phyloP scores from a whole-genome alignment of 495 filamentous ascomycete genomes.

The Xylaria palmicola region DNA sequence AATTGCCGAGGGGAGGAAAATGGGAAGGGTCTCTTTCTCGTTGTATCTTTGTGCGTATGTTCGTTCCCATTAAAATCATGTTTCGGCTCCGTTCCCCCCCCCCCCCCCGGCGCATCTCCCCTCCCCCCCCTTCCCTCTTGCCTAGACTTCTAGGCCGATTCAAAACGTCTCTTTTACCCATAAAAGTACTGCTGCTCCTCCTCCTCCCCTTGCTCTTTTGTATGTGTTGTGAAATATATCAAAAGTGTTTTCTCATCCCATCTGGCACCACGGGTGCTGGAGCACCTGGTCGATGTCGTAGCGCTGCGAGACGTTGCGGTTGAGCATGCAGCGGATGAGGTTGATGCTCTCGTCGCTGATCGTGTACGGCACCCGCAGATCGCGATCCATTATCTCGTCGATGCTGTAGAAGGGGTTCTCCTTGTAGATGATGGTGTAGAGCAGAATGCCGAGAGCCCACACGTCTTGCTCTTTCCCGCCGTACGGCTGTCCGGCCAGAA shows the following conservation, averaged over 20 bases:
- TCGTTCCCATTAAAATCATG: background rate
- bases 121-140: slow-evolving; percentile 1
- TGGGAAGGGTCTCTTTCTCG: background rate
- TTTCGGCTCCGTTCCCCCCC: background rate
- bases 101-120: too few relatives aligned
- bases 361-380: slow-evolving; percentile 84
- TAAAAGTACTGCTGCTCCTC: too few relatives aligned
- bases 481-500: slow-evolving; percentile 90
- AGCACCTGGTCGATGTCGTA: slow-evolving; percentile 81
- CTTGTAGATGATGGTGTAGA: slow-evolving; percentile 99
- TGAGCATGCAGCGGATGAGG: slow-evolving; percentile 84
- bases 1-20: too few relatives aligned
- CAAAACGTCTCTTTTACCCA: slow-evolving; percentile 9
- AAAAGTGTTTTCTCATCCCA: too few relatives aligned
- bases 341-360: slow-evolving; percentile 91
- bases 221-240: too few relatives aligned
- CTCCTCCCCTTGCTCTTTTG: too few relatives aligned
- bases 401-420: slow-evolving; percentile 99
- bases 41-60: background rate
- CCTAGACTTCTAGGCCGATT: slow-evolving; percentile 11
- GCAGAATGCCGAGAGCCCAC: slow-evolving; percentile 95
- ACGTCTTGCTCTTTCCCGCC: slow-evolving; percentile 96
- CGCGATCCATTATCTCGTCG: slow-evolving; percentile 98
- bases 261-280: slow-evolving; percentile 75
- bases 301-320: slow-evolving; percentile 80